Conservation (phyloP, 2,329 filamentous ascomycete species). For the Penicillium sp. region DNA sequence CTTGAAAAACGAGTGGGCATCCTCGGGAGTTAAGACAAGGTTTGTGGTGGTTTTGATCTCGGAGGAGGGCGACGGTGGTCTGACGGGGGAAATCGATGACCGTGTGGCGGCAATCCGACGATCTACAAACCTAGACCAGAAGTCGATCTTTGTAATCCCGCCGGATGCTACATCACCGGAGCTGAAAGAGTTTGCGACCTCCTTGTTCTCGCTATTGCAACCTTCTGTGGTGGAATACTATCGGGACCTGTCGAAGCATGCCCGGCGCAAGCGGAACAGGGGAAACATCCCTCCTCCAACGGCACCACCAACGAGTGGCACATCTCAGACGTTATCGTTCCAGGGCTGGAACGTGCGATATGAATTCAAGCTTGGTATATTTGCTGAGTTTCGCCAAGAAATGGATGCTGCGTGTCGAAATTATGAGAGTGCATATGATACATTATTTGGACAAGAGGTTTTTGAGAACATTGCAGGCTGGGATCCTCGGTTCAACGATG, state of each 20-base stretch:
- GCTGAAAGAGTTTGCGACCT: slow-evolving; percentile 70
- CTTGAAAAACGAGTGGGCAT: slow-evolving; percentile 65
- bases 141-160: slow-evolving; percentile 82
- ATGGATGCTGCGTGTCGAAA: slow-evolving; percentile 83
- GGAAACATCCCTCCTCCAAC: slow-evolving; percentile 78
- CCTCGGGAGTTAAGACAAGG: slow-evolving; percentile 68
- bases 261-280: slow-evolving; percentile 81
- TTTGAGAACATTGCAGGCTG: slow-evolving; percentile 87
- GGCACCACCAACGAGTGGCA: slow-evolving; percentile 77
- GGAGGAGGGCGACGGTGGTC: slow-evolving; percentile 66
- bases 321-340: slow-evolving; percentile 79
- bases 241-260: slow-evolving; percentile 87
- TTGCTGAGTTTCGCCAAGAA: slow-evolving; percentile 91
- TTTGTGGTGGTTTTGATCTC: slow-evolving; percentile 77
- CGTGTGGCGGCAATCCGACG: slow-evolving; percentile 77
- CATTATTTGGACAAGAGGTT: slow-evolving; percentile 76
- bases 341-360: slow-evolving; percentile 93
- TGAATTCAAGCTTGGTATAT: slow-evolving; percentile 87
- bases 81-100: slow-evolving; percentile 67
- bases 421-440: slow-evolving; percentile 85
- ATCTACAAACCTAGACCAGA: slow-evolving; percentile 77
- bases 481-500: slow-evolving; percentile 89
- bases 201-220: slow-evolving; percentile 71
- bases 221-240: slow-evolving; percentile 84
- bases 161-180: slow-evolving; percentile 71